These are phyloP conservation scores for Chiua virens DNA, from an alignment of 768 basidiomycete genomes.

Conservation along the genomic window DNA sequence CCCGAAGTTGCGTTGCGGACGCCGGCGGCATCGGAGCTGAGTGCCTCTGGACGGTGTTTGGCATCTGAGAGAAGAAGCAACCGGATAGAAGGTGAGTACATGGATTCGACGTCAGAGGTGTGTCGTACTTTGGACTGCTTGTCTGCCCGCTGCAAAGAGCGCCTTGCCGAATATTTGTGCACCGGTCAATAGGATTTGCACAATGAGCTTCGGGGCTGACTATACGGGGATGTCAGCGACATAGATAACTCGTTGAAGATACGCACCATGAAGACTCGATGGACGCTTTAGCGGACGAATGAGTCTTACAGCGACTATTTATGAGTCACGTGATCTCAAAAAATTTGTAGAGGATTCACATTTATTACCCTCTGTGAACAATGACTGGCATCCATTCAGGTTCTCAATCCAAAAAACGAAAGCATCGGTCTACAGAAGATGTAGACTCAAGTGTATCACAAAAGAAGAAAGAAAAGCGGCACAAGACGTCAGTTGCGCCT, in stretches of 20 bases:
- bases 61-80: conserved; percentile 62
- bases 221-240: conserved; percentile 28
- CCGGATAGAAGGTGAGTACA: not conserved
- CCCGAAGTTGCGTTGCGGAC: conserved; percentile 71
- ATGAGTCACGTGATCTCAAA: conserved; percentile 24
- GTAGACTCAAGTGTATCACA: conserved; percentile 23
- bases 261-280: conserved; percentile 22
- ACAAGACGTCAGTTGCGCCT: conserved; percentile 10
- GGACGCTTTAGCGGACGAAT: not conserved
- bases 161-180: conserved; percentile 89
- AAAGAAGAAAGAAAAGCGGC: conserved; percentile 36
- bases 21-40: conserved; percentile 70
- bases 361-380: not conserved
- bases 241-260: not conserved
- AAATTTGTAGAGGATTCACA: conserved; percentile 1
- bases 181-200: conserved; percentile 78
- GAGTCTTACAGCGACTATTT: not conserved
- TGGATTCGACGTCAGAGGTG: not conserved
- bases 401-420: conserved; percentile 50
- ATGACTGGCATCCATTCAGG: conserved; percentile 11
- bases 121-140: conserved; percentile 87
- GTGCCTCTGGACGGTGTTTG: conserved; percentile 70
- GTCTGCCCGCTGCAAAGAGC: conserved; percentile 83
- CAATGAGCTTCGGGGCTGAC: conserved; percentile 77
- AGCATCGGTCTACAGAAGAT: conserved; percentile 33